Percentiles rank a stretch among this genome's conserved stretches.
phyloP scores from a whole-genome alignment of 2,329 filamentous ascomycete genomes.

The Penicillium expansum region DNA sequence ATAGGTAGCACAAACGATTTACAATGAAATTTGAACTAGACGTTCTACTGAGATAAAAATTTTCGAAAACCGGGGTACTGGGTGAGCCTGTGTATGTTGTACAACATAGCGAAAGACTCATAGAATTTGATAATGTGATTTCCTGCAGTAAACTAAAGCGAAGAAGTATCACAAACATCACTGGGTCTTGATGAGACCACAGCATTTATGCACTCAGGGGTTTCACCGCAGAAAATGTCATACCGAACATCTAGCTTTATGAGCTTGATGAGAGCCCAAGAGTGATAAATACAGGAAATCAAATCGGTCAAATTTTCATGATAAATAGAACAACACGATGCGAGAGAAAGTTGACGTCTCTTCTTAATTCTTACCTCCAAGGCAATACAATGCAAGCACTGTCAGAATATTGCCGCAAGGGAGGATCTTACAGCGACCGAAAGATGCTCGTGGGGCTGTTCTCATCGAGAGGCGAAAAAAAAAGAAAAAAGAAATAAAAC shows the following conservation, averaged over 20 bases:
- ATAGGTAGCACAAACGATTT: background rate
- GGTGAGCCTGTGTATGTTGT: background rate
- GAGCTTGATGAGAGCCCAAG: background rate
- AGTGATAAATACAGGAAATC: background rate
- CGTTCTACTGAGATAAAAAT: background rate
- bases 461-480: background rate
- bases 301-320: background rate
- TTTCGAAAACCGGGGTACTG: background rate
- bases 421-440: background rate
- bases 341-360: background rate
- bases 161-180: background rate
- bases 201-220: background rate
- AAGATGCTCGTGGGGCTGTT: constrained; percentile 2
- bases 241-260: background rate
- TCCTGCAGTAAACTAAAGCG: background rate
- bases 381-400: background rate
- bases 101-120: background rate
- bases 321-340: background rate
- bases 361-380: background rate
- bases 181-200: background rate
- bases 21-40: background rate
- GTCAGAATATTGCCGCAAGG: constrained; percentile 1
- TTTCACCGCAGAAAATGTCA: constrained; percentile 3
- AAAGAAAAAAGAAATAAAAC: too few species aligned
- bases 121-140: background rate